Evolutionary conservation across 805 yeast species (phyloP).

Genomic region (Ogataea ramenticola): DNA sequence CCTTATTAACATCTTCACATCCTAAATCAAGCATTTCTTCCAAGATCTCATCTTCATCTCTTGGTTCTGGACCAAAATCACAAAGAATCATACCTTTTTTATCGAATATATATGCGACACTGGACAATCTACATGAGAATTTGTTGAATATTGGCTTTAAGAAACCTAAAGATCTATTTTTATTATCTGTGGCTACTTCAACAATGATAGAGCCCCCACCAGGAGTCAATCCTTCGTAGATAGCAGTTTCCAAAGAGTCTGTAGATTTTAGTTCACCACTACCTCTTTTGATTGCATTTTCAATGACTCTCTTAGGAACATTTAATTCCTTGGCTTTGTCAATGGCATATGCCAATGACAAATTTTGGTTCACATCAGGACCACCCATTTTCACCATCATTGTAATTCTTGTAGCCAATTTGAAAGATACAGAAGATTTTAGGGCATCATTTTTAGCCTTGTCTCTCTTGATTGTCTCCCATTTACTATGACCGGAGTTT

Average conservation of each 20-base stretch:
- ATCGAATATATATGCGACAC: conserved; percentile 72
- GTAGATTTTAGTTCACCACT: conserved; percentile 52
- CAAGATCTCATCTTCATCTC: conserved; percentile 24
- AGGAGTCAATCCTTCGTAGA: conserved; percentile 89
- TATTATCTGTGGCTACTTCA: conserved; percentile 86
- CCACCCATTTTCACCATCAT: conserved; percentile 72
- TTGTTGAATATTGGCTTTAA: conserved; percentile 72
- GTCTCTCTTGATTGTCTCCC: conserved; percentile 93
- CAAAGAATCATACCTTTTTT: conserved; percentile 67
- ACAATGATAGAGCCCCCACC: conserved; percentile 84
- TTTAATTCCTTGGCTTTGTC: conserved; percentile 73
- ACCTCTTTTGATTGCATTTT: conserved; percentile 81
- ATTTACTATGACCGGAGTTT: conserved; percentile 83
- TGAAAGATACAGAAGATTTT: conserved; percentile 60
- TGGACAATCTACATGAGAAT: conserved; percentile 56
- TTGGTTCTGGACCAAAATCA: conserved; percentile 27
- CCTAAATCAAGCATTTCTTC: conserved; percentile 74
- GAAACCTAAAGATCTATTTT: conserved; percentile 68
- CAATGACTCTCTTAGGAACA: conserved; percentile 79
- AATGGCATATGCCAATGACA: conserved; percentile 59
- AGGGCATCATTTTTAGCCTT: conserved; percentile 88
- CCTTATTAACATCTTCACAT: conserved; percentile 57
- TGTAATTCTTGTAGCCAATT: conserved; percentile 65
- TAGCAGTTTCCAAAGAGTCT: conserved; percentile 42
- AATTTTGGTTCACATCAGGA: conserved; percentile 53